phyloP scores from a whole-genome alignment of 139 green algal species.

The Chlamydomonas sp. region DNA sequence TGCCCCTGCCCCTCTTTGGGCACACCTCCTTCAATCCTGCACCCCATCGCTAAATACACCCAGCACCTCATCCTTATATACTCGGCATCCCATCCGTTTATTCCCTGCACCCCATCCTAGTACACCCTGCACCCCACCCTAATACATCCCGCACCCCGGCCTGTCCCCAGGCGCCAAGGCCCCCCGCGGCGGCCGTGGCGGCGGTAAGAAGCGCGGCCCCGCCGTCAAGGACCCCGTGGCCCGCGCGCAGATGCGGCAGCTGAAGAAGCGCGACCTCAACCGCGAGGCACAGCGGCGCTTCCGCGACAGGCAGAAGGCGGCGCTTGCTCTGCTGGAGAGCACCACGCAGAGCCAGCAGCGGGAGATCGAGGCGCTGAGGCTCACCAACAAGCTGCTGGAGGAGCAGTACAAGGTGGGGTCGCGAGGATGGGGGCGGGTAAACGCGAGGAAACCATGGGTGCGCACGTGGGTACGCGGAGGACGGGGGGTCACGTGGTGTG shows the following conservation, averaged over 20 bases:
- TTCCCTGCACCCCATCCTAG: too few relatives aligned
- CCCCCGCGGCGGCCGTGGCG: too few relatives aligned
- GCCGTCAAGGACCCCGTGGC: slow-evolving; percentile 16
- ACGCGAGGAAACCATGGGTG: background rate
- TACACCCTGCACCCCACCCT: too few relatives aligned
- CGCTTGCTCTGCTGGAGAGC: slow-evolving; percentile 19
- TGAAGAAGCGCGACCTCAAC: slow-evolving; percentile 43
- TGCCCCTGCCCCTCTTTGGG: too few relatives aligned
- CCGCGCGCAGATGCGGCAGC: slow-evolving; percentile 16
- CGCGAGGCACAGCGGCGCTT: slow-evolving; percentile 43
- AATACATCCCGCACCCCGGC: too few relatives aligned
- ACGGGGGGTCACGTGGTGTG: background rate
- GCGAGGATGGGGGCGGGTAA: background rate
- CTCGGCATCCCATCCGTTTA: too few relatives aligned
- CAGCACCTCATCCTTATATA: too few relatives aligned
- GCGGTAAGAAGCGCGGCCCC: background rate
- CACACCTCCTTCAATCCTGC: too few relatives aligned
- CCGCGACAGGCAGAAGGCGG: slow-evolving; percentile 34
- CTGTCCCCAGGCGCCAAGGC: too few relatives aligned
- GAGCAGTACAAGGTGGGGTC: slow-evolving; percentile 34
- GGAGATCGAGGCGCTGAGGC: slow-evolving; percentile 29
- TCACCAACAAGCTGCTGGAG: slow-evolving; percentile 39
- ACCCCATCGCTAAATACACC: too few relatives aligned
- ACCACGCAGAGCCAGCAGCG: slow-evolving; percentile 30
- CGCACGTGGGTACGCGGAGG: background rate